These are phyloP conservation scores for Monosporascus sp. DNA, from an alignment of 2,329 filamentous ascomycete species.

Conservation along the genomic window DNA sequence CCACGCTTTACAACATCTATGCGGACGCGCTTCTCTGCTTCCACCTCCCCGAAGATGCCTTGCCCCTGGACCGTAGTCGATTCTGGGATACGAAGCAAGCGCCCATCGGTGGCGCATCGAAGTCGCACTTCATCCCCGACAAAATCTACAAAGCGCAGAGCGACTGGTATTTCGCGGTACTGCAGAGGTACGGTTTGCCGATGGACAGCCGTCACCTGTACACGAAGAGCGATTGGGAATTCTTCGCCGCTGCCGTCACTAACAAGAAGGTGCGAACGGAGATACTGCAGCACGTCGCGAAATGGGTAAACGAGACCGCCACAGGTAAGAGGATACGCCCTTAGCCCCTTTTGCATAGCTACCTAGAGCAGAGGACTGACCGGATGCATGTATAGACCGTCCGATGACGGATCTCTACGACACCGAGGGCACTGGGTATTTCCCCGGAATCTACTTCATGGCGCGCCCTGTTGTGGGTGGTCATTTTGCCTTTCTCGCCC, in stretches of 20 bases:
- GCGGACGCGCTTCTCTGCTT: constrained; percentile 76
- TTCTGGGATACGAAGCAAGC: constrained; percentile 17
- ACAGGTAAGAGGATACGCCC: constrained; percentile 44
- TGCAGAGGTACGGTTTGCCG: constrained; percentile 77
- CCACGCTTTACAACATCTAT: constrained; percentile 74
- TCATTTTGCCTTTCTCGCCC: constrained; percentile 79
- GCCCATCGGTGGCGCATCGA: constrained; percentile 9
- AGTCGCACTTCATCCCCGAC: constrained; percentile 60
- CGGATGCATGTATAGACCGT: constrained; percentile 42
- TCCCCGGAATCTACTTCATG: constrained; percentile 71
- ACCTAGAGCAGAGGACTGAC: constrained; percentile 10
- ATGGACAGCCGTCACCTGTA: constrained; percentile 79
- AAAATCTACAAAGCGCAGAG: constrained; percentile 75
- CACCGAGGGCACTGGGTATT: constrained; percentile 72
- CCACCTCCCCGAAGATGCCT: constrained; percentile 42
- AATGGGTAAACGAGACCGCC: constrained; percentile 78
- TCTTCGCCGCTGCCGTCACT: constrained; percentile 78
- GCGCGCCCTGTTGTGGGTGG: constrained; percentile 79
- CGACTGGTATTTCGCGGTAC: constrained; percentile 72
- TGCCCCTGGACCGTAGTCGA: constrained; percentile 14
- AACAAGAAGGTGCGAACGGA: constrained; percentile 62
- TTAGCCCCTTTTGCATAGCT: neutral
- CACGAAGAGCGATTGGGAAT: constrained; percentile 88
- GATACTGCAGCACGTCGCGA: constrained; percentile 69
- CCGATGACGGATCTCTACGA: constrained; percentile 80